phyloP scores from a whole-genome alignment of 2,329 filamentous ascomycete species.

The Passalora sequoiae region DNA sequence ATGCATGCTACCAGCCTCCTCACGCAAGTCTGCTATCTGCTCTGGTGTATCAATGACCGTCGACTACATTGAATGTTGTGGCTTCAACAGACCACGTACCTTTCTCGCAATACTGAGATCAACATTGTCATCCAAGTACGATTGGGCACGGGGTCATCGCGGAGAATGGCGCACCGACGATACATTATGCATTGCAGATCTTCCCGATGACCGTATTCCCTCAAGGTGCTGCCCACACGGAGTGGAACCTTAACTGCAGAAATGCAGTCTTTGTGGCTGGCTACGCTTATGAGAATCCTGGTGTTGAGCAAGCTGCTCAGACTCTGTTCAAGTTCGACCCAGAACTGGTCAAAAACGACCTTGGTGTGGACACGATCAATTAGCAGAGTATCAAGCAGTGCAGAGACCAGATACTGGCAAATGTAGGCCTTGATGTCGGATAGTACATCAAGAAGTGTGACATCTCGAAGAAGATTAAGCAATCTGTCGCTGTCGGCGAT shows the following conservation, averaged over 20 bases:
- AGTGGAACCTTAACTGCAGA: constrained; percentile 54
- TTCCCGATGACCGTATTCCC: constrained; percentile 53
- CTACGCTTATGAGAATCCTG: constrained; percentile 50
- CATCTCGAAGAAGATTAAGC: no score
- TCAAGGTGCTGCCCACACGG: constrained; percentile 51
- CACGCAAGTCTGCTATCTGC: no score
- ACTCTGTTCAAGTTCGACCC: constrained; percentile 45
- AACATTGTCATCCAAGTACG: constrained; percentile 48
- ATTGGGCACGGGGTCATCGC: constrained; percentile 50
- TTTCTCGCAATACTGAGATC: constrained; percentile 52
- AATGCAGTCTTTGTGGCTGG: constrained; percentile 48
- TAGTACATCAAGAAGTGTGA: constrained; percentile 50
- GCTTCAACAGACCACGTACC: constrained; percentile 56
- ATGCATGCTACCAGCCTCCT: no score
- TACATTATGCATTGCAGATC: constrained; percentile 37
- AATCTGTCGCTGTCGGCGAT: no score
- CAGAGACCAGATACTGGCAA: constrained; percentile 39
- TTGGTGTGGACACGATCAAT: constrained; percentile 31
- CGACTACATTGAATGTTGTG: no score
- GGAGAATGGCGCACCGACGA: constrained; percentile 34
- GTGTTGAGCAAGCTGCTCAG: constrained; percentile 49
- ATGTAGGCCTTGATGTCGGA: constrained; percentile 51
- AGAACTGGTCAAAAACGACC: constrained; percentile 35
- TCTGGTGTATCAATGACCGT: constrained; percentile 45
- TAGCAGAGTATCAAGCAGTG: constrained; percentile 37